phyloP scores from a whole-genome alignment of 2,329 filamentous ascomycete genomes.

The Hypoxylon sp. region DNA sequence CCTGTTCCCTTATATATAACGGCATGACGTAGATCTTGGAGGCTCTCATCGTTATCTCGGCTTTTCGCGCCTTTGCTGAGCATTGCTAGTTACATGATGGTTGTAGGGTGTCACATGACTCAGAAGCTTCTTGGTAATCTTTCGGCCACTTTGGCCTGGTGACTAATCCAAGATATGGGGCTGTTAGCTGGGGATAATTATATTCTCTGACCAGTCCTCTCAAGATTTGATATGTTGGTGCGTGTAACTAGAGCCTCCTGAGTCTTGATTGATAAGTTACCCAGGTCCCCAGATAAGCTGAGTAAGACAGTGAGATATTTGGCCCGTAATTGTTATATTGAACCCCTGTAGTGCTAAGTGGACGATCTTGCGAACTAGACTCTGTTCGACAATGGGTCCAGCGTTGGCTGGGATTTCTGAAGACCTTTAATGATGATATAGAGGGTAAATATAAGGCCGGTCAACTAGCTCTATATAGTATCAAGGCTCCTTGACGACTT shows the following conservation, averaged over 20 bases:
- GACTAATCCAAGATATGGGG: background rate
- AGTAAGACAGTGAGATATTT: conserved; percentile 13
- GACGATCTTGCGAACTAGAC: conserved; percentile 1
- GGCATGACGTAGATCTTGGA: background rate
- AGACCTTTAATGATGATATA: background rate
- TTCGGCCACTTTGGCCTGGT: conserved; percentile 3
- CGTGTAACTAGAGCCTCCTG: background rate
- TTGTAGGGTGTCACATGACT: background rate
- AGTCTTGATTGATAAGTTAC: conserved; percentile 21
- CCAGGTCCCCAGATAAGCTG: background rate
- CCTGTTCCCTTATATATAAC: conserved; percentile 12
- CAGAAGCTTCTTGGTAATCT: conserved; percentile 1
- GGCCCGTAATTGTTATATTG: background rate
- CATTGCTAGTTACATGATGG: background rate
- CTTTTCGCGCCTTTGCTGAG: background rate
- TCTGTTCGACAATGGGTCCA: background rate
- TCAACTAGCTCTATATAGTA: background rate
- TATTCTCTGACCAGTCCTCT: background rate
- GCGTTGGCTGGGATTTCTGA: background rate
- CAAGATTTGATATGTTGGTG: background rate
- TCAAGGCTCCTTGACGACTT: background rate
- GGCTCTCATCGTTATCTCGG: background rate
- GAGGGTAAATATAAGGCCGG: conserved; percentile 2
- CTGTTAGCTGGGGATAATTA: background rate
- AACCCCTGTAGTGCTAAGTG: background rate